Percentiles rank a stretch among this genome's conserved stretches.
Conservation (phyloP, 1,284 basidiomycete genomes). For the Rhodotorula glutinis region DNA sequence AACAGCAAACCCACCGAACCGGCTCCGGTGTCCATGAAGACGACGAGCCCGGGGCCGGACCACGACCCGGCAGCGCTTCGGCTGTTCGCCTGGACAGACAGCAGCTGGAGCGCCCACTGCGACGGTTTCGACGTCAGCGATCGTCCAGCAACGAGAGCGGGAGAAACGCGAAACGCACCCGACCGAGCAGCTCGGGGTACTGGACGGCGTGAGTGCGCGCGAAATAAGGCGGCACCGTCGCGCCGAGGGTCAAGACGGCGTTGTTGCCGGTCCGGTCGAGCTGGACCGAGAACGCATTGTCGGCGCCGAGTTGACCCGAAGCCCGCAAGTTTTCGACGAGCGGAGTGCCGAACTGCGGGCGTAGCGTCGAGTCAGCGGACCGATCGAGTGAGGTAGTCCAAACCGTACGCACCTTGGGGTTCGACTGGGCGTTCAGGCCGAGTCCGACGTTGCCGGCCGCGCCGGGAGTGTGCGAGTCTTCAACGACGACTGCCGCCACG, state of each 20-base stretch:
- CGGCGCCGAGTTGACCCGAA: background rate
- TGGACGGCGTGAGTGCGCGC: background rate
- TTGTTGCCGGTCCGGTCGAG: background rate
- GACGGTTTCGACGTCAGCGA: background rate
- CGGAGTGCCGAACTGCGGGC: background rate
- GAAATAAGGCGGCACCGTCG: too few relatives aligned
- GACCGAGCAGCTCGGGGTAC: background rate
- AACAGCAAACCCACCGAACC: background rate
- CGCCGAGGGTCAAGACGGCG: background rate
- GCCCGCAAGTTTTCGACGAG: constrained; percentile 4
- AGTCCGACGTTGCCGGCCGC: background rate
- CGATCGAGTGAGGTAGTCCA: background rate
- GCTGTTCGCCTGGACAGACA: too few relatives aligned
- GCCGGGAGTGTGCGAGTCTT: background rate
- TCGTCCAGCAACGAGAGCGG: background rate
- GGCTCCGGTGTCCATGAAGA: constrained; percentile 8
- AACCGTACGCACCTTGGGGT: background rate
- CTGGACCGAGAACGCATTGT: background rate
- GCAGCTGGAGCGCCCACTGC: constrained; percentile 8
- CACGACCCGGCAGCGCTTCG: background rate
- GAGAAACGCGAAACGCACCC: background rate
- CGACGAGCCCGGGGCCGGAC: background rate
- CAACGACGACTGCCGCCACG: background rate
- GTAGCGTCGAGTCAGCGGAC: background rate
- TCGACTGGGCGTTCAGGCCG: background rate